Percentiles rank a stretch among this genome's conserved stretches.
Evolutionary conservation across 768 basidiomycete species (phyloP).

Genomic region (Suillus paluster): DNA sequence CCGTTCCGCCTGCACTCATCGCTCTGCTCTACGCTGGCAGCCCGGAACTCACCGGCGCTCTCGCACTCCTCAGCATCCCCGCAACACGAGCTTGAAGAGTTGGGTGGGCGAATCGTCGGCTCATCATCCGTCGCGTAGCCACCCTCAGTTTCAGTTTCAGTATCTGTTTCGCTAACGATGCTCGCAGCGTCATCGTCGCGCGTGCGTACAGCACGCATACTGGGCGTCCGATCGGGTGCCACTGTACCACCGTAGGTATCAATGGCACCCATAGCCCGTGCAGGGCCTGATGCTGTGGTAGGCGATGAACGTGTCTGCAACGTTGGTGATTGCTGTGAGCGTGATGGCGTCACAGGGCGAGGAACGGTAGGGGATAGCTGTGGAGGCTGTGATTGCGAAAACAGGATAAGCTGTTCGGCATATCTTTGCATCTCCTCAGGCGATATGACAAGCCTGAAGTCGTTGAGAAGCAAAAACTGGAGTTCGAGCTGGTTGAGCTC

Average conservation of each 20-base stretch:
- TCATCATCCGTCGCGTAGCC: conserved; percentile 77
- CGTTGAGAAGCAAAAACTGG: conserved; percentile 95
- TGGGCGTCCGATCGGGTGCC: conserved; percentile 35
- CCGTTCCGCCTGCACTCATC: not conserved
- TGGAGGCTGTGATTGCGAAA: conserved; percentile 47
- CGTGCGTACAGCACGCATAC: conserved; percentile 25
- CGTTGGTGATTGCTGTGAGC: conserved; percentile 17
- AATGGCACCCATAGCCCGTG: conserved; percentile 58
- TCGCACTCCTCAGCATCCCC: conserved; percentile 42
- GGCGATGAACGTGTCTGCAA: conserved; percentile 22
- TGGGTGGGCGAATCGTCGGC: conserved; percentile 72
- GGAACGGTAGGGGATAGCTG: conserved; percentile 29
- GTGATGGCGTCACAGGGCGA: conserved; percentile 22
- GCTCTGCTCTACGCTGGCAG: conserved; percentile 14
- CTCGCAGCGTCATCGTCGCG: conserved; percentile 39
- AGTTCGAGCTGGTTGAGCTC: conserved; percentile 97
- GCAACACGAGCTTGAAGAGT: conserved; percentile 43
- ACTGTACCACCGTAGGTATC: conserved; percentile 54
- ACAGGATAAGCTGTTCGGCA: conserved; percentile 85
- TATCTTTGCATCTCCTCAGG: conserved; percentile 93
- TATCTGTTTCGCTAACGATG: conserved; percentile 44
- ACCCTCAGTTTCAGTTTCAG: conserved; percentile 55
- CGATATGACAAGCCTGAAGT: conserved; percentile 89
- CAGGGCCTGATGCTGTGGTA: conserved; percentile 36
- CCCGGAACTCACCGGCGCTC: conserved; percentile 33